Evolutionary conservation across 139 green algal genomes (phyloP), one percentile per base, ranked within the genome.

Genomic region (Dunaliella primolecta): DNA sequence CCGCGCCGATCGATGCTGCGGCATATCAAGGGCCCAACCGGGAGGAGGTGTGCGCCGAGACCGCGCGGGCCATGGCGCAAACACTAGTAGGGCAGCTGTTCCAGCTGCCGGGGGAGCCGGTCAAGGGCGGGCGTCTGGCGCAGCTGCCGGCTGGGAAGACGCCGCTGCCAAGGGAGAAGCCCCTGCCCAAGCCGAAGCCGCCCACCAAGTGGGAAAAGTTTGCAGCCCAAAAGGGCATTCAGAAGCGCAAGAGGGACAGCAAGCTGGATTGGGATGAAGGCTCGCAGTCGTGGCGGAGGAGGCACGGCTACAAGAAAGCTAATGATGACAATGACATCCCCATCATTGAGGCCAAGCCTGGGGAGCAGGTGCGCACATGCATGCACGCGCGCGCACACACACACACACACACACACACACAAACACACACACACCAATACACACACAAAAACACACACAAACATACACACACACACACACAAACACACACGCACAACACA

Each of bases 151-250:
- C 84, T 0, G 92, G 94, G 27, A 91, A 82, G 55, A 96, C 93
- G 24, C 81, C 46, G 27, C 87, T 99, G 80, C 96, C 96, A 0
- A 87, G 96, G 0, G 88, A 91, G 36, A 96, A 96, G 90, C 96
- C 96, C 25, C 80, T 98, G 57, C 96, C 96, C 29, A 95, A 94
- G 86, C 90, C 93, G 21, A 93, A 94, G 77, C 88, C 92, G 1
- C 90, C 94, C 30, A 99, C 96, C 15, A 95, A 94, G 86, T 99
- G 96, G 96, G 93, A 99, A 91, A 86, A 94, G 80, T 99, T 99
- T 92, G 96, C 96, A 29, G 87, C 96, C 90, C 84, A 94, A 83
- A 98, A 98, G 91, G 97, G 97, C 82, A 99, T 99, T 76, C 46
- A 87, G 7, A 95, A 94, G 83, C 96, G 95, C 78, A 99, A 99